A percentile compares a stretch with the other conserved stretches of the same genome.
Conservation (phyloP, 78 protist genomes). For the Dictyostelium purpureum region DNA sequence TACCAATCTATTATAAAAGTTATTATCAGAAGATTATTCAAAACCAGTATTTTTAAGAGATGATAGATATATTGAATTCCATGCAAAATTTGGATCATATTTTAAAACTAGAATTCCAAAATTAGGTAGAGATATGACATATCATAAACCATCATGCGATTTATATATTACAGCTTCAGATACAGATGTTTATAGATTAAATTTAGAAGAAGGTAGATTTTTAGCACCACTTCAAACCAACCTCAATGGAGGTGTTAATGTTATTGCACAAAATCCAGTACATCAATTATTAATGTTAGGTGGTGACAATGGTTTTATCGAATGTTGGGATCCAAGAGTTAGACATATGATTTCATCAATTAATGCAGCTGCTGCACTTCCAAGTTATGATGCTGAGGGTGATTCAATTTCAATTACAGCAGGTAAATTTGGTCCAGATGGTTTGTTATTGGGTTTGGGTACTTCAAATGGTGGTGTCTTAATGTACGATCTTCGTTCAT, state of each 20-base stretch:
- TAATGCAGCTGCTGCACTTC: conserved; percentile 38
- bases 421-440: conserved; percentile 76
- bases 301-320: conserved; percentile 81
- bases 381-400: not conserved
- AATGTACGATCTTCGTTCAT: conserved; percentile 93
- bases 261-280: conserved; percentile 55
- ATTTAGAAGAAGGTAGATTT: conserved; percentile 94
- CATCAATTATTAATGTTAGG: conserved; percentile 81
- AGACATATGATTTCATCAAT: conserved; percentile 14
- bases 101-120: conserved; percentile 90
- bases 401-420: conserved; percentile 55
- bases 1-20: not conserved
- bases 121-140: conserved; percentile 92
- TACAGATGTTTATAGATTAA: conserved; percentile 85
- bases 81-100: conserved; percentile 92
- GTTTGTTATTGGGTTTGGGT: conserved; percentile 92
- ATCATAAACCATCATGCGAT: conserved; percentile 87
- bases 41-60: conserved; percentile 91
- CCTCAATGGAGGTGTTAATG: conserved; percentile 68
- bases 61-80: conserved; percentile 95
- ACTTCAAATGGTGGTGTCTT: conserved; percentile 87
- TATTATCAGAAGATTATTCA: conserved; percentile 93
- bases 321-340: conserved; percentile 87
- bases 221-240: conserved; percentile 77
- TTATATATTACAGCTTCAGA: conserved; percentile 77